Percentiles rank a stretch among this genome's conserved stretches.
These are phyloP conservation scores for Centella asiatica DNA, from an alignment of 129 eudicot species.

Conservation along the genomic window DNA sequence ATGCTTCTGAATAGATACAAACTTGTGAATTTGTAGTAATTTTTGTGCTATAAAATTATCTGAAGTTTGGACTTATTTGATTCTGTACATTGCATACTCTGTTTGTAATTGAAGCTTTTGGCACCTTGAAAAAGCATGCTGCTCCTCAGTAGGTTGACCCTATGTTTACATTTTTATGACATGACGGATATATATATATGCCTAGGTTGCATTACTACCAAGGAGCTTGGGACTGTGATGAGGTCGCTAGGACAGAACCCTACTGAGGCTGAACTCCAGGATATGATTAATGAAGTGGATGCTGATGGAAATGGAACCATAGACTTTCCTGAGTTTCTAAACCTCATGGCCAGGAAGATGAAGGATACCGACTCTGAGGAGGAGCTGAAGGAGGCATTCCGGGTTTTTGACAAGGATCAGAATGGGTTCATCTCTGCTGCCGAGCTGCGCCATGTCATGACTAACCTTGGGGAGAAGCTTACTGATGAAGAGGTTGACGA, in stretches of 20 bases:
- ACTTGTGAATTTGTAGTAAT: too few relatives aligned
- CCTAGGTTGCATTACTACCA: conserved; percentile 9
- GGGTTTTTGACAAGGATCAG: conserved; percentile 12
- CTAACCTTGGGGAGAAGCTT: conserved; percentile 11
- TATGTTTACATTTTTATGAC: not conserved
- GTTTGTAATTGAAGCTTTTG: too few relatives aligned
- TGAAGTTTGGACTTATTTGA: not conserved
- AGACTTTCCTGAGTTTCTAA: conserved; percentile 6
- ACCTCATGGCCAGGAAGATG: conserved; percentile 11
- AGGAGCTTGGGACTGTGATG: conserved; percentile 13
- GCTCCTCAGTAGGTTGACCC: not conserved
- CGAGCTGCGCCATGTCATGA: conserved; percentile 13
- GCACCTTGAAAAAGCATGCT: too few relatives aligned
- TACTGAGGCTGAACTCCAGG: conserved; percentile 12
- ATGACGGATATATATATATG: not conserved
- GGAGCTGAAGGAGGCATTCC: conserved; percentile 15
- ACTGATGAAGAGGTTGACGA: conserved; percentile 14
- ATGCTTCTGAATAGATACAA: too few relatives aligned
- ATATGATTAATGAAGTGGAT: conserved; percentile 11
- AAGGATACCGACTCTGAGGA: conserved; percentile 11
- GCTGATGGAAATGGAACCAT: conserved; percentile 13
- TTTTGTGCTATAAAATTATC: too few relatives aligned
- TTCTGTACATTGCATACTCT: too few relatives aligned
- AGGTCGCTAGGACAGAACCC: conserved; percentile 12
- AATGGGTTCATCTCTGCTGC: conserved; percentile 14